Base-by-base conservation (phyloP, 208 protist genomes). In the Leishmania mexicana region DNA sequence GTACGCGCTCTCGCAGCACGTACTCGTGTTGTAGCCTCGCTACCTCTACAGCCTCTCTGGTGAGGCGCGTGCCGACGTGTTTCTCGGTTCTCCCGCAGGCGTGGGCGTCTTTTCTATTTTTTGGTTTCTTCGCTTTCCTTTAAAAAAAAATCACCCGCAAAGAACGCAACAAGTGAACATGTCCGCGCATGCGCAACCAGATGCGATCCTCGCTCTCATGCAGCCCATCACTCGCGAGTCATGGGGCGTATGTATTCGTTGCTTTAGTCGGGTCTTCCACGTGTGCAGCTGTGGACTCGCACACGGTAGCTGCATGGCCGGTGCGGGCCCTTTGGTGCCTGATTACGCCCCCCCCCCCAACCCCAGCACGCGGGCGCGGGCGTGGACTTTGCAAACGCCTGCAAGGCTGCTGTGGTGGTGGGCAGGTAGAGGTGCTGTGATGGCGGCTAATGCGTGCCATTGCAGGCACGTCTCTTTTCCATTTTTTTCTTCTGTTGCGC, bases 91-190 rank as follows among this genome's bases (percentile, higher is more conserved):
- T 62, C 24, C 17, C 57, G 57, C 57, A 24, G 57, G 6, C 19
- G 13, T 64, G 4, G 47, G 7, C 53, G 10, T 65, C 19, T 28
- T 62, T 64, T 79, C 42, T 77, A 54, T n/a, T 40, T 67, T 67
- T 84, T 83, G 58, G 24, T 70, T 80, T 84, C 81, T 76, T 68
- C 58, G 51, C 75, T 53, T 70, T 65, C 81, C 78, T 35, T 35
- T 35, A 35, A 35, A 35, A 35, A 35, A 35, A 35, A 35, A 35
- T 35, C 54, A 42, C 40, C 13, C 57, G 60, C 70, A 79, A 76
- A 76, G 71, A 81, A 79, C 31, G 71, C 78, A 64, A 58, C 60
- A 65, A 65, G 57, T 24, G 31, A 73, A 76, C 47, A 77, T 35
- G 24, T 17, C 42, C 28, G 40, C 2, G 57, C 24, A 62, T 31